These are phyloP conservation scores for Fonsecaea multimorphosa DNA, from an alignment of 2,329 filamentous ascomycete genomes.

Conservation along the genomic window DNA sequence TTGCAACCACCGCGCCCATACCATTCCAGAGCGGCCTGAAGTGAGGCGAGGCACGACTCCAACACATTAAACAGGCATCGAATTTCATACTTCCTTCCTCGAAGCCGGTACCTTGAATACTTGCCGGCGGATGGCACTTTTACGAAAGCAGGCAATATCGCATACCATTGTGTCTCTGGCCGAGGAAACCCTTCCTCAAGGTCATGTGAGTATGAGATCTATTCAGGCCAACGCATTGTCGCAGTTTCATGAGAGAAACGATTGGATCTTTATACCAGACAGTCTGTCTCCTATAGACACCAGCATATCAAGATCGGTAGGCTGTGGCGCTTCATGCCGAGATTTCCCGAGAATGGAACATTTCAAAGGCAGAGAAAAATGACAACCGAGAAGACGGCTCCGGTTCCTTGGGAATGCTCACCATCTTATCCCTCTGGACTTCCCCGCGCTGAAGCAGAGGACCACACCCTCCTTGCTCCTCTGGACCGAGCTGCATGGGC, in stretches of 20 bases:
- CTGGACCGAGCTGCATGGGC: background rate
- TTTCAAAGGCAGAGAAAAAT: background rate
- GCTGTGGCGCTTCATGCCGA: background rate
- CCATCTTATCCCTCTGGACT: background rate
- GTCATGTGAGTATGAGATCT: background rate
- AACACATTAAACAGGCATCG: background rate
- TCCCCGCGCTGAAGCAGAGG: background rate
- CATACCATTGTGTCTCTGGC: background rate
- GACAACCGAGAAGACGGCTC: background rate
- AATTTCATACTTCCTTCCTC: constrained; percentile 2
- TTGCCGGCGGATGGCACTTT: background rate
- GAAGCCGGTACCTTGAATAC: background rate
- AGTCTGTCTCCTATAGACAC: background rate
- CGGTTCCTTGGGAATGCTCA: background rate
- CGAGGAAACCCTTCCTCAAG: background rate
- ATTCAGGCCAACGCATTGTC: background rate
- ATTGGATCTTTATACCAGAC: background rate
- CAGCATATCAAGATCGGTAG: background rate
- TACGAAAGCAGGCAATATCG: background rate
- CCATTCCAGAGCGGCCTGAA: too few species aligned
- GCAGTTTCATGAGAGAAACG: background rate
- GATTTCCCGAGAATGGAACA: constrained; percentile 1
- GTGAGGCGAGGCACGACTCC: background rate
- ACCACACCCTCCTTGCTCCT: background rate
- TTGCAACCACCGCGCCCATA: background rate